Evolutionary conservation across 306 rosid genomes (phyloP).

Genomic region (Corylus avellana): DNA sequence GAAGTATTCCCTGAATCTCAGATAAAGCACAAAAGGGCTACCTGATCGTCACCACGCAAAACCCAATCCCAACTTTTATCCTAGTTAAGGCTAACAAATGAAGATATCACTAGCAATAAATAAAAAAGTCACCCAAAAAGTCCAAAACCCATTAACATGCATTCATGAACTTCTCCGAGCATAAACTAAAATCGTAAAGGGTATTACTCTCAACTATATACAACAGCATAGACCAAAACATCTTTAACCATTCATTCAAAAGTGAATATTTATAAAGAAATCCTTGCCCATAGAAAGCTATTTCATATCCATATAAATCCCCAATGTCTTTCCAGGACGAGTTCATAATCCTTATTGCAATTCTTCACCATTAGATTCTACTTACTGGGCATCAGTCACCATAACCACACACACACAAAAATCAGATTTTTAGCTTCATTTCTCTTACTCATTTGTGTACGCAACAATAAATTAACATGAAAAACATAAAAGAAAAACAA

Average conservation of each 20-base stretch:
- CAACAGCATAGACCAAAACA: neutral
- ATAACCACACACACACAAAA: neutral
- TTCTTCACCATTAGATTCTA: neutral
- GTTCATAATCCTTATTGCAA: neutral
- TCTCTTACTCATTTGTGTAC: neutral
- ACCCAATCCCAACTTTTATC: neutral
- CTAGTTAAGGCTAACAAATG: neutral
- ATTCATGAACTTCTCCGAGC: neutral
- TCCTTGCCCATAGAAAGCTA: neutral
- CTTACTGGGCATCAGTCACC: neutral
- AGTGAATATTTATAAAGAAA: neutral
- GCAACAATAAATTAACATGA: neutral
- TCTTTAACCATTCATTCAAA: neutral
- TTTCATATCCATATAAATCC: neutral
- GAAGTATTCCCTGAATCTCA: neutral
- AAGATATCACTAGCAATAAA: neutral
- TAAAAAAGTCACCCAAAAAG: neutral
- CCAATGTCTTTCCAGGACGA: neutral
- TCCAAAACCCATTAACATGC: neutral
- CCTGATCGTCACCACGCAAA: neutral
- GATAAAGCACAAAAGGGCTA: neutral
- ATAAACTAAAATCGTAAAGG: neutral
- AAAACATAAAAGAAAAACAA: neutral
- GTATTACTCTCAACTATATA: neutral
- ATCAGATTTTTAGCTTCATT: neutral